Percentiles rank a stretch among this genome's conserved stretches.
Conservation (phyloP, 1,284 basidiomycete genomes). For the Cerrena zonata region DNA sequence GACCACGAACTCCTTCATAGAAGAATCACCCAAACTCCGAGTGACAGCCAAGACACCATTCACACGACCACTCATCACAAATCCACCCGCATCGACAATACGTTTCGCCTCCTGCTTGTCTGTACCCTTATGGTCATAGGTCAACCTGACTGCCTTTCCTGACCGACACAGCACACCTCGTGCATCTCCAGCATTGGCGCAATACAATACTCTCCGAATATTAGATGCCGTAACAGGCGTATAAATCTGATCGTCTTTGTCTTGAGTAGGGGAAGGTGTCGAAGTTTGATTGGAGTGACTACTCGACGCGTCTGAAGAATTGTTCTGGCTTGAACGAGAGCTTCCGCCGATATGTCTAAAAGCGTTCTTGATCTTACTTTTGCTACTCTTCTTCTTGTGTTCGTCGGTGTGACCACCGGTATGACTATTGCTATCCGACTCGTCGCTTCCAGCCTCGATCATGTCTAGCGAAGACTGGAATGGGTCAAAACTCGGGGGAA, state of each 20-base stretch:
- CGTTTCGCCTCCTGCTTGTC: conserved; percentile 96
- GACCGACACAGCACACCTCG: conserved; percentile 83
- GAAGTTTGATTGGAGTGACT: conserved; percentile 3
- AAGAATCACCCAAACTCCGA: conserved; percentile 89
- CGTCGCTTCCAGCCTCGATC: conserved; percentile 26
- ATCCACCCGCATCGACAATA: conserved; percentile 95
- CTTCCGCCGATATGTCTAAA: conserved; percentile 47
- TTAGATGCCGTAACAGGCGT: conserved; percentile 42
- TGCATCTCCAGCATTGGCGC: conserved; percentile 94
- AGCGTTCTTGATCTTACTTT: conserved; percentile 52
- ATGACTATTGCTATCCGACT: conserved; percentile 23
- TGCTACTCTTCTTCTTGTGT: conserved; percentile 41
- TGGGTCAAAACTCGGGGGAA: conserved; percentile 31
- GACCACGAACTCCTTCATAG: conserved; percentile 99
- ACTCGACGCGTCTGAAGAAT: conserved; percentile 9
- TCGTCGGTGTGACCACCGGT: conserved; percentile 19
- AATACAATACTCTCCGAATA: conserved; percentile 80
- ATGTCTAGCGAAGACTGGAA: conserved; percentile 14
- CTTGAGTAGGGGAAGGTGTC: conserved; percentile 4
- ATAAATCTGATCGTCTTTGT: conserved; percentile 21
- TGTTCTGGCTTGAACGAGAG: conserved; percentile 27
- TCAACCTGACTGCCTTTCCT: conserved; percentile 87
- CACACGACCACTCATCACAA: conserved; percentile 97
- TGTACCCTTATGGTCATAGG: conserved; percentile 98
- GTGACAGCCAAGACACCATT: conserved; percentile 97